Evolutionary conservation across 495 filamentous ascomycete genomes (phyloP), one percentile per base, ranked within the genome.

Genomic region (Podospora conica): DNA sequence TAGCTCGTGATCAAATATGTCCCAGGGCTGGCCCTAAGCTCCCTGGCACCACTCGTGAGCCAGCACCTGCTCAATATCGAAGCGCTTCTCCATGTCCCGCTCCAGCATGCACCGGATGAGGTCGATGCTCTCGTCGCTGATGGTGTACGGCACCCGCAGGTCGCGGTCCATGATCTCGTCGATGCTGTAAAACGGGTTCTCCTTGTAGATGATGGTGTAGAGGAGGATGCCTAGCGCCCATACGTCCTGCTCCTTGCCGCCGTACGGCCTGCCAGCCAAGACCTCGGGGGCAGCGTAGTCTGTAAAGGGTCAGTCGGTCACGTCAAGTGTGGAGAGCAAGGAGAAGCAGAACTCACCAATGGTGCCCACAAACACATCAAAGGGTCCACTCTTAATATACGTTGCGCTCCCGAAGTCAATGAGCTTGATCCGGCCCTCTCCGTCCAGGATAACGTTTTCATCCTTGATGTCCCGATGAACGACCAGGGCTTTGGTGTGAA

Each of bases 131-230:
- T 90, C 87, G 68, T 96, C 92, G 74, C 92, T 96, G 78, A 96
- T 90, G 22, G 93, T 82, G 76, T 92, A 96, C 1, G 95, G 95
- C 7, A 98, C 89, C 22, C 95, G 85, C 64, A 98, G 81, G 65
- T 97, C 95, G 67, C 94, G 94, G 76, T 98, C 95, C 83, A 97
- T 93, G 70, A 98, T 98, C 79, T 98, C 95, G 75, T 98, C 96
- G 71, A 98, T 93, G 75, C 91, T 96, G 83, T 98, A 98, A 79
- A 98, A 98, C 3, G 95, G 95, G 72, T 98, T 98, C 80, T 98
- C 95, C 76, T 98, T 98, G 83, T 98, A 98, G 68, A 97, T 90
- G 69, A 98, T 96, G 20, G 95, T 98, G 81, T 98, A 98, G 29
- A 98, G 87, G 9, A 98, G 83, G 68, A 98, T 97, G 21, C 95